Conservation (phyloP, 2,329 filamentous ascomycete species). For the Zymoseptoria brevis region DNA sequence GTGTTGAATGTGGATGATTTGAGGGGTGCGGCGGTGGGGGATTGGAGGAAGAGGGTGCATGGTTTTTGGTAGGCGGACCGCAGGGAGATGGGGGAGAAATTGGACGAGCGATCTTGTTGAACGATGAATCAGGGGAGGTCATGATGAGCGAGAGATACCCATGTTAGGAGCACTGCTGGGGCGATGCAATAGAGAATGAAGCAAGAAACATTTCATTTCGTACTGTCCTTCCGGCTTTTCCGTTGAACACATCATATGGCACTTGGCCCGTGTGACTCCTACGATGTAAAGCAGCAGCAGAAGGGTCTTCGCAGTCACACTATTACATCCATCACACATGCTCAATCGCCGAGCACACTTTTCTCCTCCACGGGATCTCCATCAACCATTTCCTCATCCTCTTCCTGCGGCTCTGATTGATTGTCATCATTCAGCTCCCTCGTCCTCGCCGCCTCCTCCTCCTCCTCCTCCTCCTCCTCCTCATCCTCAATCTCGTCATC, state of each 20-base stretch:
- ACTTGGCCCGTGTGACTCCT: neutral
- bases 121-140: neutral
- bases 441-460: constrained; percentile 28
- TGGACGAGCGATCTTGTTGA: neutral
- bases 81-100: neutral
- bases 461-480: too few relatives aligned
- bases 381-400: constrained; percentile 29
- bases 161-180: neutral
- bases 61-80: neutral
- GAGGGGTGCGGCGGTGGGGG: constrained; percentile 36
- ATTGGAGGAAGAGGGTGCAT: constrained; percentile 33
- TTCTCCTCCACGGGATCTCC: constrained; percentile 36
- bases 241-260: neutral
- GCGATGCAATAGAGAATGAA: neutral
- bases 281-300: neutral
- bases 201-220: neutral
- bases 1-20: constrained; percentile 52
- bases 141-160: neutral
- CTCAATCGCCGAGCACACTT: constrained; percentile 35
- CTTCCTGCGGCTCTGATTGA: constrained; percentile 15
- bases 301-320: neutral
- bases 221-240: neutral
- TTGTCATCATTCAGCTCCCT: constrained; percentile 10
- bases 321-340: neutral
- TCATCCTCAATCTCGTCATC: constrained; percentile 37